These are phyloP conservation scores for Neovahlkampfia damariscottae DNA, from an alignment of 78 protist species.

Conservation along the genomic window DNA sequence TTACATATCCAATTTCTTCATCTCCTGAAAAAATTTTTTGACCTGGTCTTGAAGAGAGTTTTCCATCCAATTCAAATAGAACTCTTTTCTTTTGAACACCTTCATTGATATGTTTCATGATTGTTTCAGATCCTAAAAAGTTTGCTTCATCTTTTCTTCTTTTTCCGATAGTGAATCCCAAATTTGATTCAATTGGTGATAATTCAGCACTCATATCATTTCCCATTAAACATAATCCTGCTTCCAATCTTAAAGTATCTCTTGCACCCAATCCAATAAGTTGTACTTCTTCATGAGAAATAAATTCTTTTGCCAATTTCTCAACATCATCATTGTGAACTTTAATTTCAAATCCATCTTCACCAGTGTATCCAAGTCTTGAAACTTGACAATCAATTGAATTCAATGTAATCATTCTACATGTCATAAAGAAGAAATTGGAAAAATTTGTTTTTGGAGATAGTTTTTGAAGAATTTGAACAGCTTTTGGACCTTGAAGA, in stretches of 20 bases:
- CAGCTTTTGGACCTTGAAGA: slow-evolving; percentile 85
- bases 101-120: slow-evolving; percentile 54
- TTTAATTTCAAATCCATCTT: slow-evolving; percentile 94
- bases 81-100: slow-evolving; percentile 47
- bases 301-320: slow-evolving; percentile 34
- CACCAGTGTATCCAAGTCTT: slow-evolving; percentile 94
- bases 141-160: slow-evolving; percentile 66
- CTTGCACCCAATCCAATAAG: slow-evolving; percentile 91
- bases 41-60: slow-evolving; percentile 69
- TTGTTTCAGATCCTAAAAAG: slow-evolving; percentile 72
- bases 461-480: slow-evolving; percentile 13
- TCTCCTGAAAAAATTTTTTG: background rate
- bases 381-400: slow-evolving; percentile 14
- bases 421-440: slow-evolving; percentile 57
- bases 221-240: slow-evolving; percentile 94
- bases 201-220: slow-evolving; percentile 73
- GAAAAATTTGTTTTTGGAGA: slow-evolving; percentile 14
- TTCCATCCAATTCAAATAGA: slow-evolving; percentile 55
- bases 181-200: slow-evolving; percentile 70
- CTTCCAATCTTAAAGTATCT: slow-evolving; percentile 89
- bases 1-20: slow-evolving; percentile 60
- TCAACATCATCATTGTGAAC: slow-evolving; percentile 26
- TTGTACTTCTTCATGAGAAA: slow-evolving; percentile 25
- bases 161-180: slow-evolving; percentile 75
- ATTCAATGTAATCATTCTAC: background rate